A percentile compares a stretch with the other conserved stretches of the same genome.
phyloP scores from a whole-genome alignment of 2,329 filamentous ascomycete species.

The Hirsutella thompsonii region DNA sequence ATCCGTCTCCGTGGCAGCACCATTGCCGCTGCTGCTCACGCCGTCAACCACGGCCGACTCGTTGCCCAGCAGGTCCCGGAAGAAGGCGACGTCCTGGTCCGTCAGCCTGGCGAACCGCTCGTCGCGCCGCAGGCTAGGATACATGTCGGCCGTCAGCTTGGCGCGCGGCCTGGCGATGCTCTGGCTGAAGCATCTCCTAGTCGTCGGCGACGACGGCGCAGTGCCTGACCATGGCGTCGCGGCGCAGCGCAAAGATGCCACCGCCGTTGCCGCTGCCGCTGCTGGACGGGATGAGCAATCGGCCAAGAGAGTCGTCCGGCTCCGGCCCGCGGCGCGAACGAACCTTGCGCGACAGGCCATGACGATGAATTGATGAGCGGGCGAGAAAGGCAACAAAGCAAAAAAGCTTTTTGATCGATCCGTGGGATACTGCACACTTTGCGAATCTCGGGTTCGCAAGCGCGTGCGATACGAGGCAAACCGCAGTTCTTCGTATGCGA shows the following conservation, averaged over 20 bases:
- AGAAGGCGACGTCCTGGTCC: slow-evolving; percentile 67
- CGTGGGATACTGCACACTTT: too few relatives aligned
- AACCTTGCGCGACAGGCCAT: slow-evolving; percentile 10
- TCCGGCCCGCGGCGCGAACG: slow-evolving; percentile 4
- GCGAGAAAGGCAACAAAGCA: too few relatives aligned
- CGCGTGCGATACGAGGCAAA: too few relatives aligned
- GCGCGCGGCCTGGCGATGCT: slow-evolving; percentile 10
- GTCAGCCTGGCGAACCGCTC: slow-evolving; percentile 62
- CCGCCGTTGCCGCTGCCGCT: background rate
- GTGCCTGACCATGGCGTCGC: background rate
- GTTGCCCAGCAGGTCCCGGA: slow-evolving; percentile 67
- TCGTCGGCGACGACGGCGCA: slow-evolving; percentile 16
- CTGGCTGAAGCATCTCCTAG: slow-evolving; percentile 13
- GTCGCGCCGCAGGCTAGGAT: slow-evolving; percentile 73
- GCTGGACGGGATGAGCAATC: background rate
- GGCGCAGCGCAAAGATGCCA: background rate
- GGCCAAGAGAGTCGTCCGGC: too few relatives aligned
- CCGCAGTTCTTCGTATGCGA: too few relatives aligned
- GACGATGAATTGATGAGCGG: background rate
- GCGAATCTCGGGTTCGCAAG: too few relatives aligned
- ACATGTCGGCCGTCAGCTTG: slow-evolving; percentile 76
- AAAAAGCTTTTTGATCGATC: too few relatives aligned
- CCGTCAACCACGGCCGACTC: slow-evolving; percentile 64
- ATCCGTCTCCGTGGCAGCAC: slow-evolving; percentile 63
- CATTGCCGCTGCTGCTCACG: too few relatives aligned